These are phyloP conservation scores for Zelonia costaricensis DNA, from an alignment of 208 protist genomes.

Conservation along the genomic window DNA sequence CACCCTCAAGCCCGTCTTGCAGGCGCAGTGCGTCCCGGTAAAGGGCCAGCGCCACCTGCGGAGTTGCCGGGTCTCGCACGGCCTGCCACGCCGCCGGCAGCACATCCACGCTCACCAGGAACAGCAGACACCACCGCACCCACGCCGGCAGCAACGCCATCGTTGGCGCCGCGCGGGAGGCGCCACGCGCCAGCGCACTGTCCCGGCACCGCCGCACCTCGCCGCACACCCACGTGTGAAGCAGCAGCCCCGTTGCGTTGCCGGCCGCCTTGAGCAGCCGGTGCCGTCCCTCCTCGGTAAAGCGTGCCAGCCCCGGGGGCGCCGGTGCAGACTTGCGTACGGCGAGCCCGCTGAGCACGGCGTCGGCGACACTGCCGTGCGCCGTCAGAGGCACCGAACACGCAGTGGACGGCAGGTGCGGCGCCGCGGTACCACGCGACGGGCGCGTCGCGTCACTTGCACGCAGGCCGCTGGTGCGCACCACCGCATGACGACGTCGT, in stretches of 20 bases:
- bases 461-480: neutral
- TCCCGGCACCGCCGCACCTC: neutral
- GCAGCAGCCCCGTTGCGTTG: neutral
- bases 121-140: slow-evolving; percentile 10
- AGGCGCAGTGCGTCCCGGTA: neutral
- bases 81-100: slow-evolving; percentile 12
- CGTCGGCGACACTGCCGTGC: too few species aligned
- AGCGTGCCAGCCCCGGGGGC: neutral
- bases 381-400: too few species aligned
- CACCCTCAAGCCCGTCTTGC: neutral
- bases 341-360: too few species aligned
- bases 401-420: too few species aligned
- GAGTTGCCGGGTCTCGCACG: slow-evolving; percentile 1
- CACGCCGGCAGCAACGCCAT: neutral
- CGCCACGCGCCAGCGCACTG: too few species aligned
- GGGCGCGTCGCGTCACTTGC: too few species aligned
- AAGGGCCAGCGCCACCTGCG: neutral
- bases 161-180: too few species aligned
- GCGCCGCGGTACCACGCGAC: too few species aligned
- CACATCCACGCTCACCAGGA: slow-evolving; percentile 33
- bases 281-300: neutral
- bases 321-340: too few species aligned
- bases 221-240: slow-evolving; percentile 1
- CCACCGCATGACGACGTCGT: neutral
- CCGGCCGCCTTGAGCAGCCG: neutral